Evolutionary conservation across 108 stramenopile species (phyloP), one percentile per base, ranked within the genome.

Genomic region (Fragilariopsis cylindrus): DNA sequence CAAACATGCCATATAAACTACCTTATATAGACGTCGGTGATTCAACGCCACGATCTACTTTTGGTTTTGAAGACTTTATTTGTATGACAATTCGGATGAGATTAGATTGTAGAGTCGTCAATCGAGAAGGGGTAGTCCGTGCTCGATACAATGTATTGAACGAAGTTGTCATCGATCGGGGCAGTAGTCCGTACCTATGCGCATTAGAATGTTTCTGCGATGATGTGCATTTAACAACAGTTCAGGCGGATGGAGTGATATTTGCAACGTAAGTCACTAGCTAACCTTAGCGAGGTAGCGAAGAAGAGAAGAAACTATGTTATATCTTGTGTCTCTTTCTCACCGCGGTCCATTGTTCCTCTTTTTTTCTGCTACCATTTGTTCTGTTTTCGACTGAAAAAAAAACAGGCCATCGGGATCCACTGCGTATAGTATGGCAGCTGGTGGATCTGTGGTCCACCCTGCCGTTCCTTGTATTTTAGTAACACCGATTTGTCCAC

Each of bases 361-460:
- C 3, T 30, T 9, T 30, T 39, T 5, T 65, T 11, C 15, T 55
- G 15, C 18, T 54, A 19, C 11, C 12, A 12, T 39, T 39, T 56
- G 39, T 1, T 75, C 47, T 57, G 48, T 47, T 73, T 73, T 3
- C 39, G 9, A n/a, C 65, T 21, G n/a, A n/a, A 16, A 16, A 19
- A 18, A 41, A 11, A 58, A 49, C 50, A 83, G 78, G 8, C 98
- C 98, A 13, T 98, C 97, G 0, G 98, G 98, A 3, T 94, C 92
- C 21, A 99, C 98, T 3, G 98, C 98, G 0, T 99, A 99, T 76
- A 89, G 87, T 63, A 91, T 99, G 92, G 86, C 96, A 15, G 98
- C 98, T 13, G 98, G 98, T 3, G 97, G 97, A 1, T 92, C 90
- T 57, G 98, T 99, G n/a, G 96, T 98, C 7, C 98, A 98, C 75